Evolutionary conservation across 2,329 filamentous ascomycete species (phyloP), one percentile per base, ranked within the genome.

Genomic region (Aspergillus sp.): DNA sequence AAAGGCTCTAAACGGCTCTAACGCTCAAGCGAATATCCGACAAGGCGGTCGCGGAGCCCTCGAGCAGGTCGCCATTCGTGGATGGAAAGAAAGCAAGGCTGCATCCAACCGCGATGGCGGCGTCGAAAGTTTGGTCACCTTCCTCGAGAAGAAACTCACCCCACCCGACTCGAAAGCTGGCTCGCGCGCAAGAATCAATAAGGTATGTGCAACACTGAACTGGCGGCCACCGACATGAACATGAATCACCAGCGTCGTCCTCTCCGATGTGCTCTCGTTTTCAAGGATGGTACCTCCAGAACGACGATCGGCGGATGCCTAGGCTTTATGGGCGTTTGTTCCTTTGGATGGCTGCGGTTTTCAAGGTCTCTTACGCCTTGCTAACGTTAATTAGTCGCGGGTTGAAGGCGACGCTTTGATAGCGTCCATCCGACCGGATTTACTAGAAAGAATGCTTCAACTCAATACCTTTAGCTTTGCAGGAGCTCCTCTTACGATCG

Each of bases 351-450:
- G 71, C 68, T 72, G 67, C 68, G 67, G 66, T 61, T 66, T 68
- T 52, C 70, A 75, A 73, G 76, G 76, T 78, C 75, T 76, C 73
- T 73, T 80, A 75, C 71, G 75, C 77, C 81, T 82, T 85, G 82
- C 86, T 90, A 89, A 90, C 84, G 74, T 83, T 78, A 74, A 80
- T 74, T 83, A 90, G 88, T 89, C 87, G 79, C 83, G 84, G 67
- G 77, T 82, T 70, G 85, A 85, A 74, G 88, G 87, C 73, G 87
- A 90, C 72, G 82, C 82, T 66, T 82, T 92, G 63, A 84, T 89
- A 70, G 82, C 91, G 66, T 86, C 83, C 63, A 83, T 88, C 66
- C 85, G 78, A 63, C 82, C 85, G 68, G 84, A 87, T 62, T 85
- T 90, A 64, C 81, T 84, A 27, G 82, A 85, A 49, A 82, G 85